These are phyloP conservation scores for Tetrapisispora namnaoensis DNA, from an alignment of 805 yeast genomes.

Conservation along the genomic window DNA sequence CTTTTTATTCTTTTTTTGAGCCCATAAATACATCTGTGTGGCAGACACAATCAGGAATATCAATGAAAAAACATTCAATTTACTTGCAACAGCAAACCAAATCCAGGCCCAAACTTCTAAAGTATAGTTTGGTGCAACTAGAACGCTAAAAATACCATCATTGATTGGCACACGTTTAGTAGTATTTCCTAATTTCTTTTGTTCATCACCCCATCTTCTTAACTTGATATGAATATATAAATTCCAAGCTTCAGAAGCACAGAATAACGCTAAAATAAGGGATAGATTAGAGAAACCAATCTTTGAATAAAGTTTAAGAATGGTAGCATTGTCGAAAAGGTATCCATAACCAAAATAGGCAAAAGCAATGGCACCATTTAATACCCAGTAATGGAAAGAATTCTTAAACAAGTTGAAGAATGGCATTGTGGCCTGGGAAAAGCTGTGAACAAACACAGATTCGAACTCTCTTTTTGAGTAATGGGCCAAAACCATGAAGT, in stretches of 20 bases:
- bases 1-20: slow-evolving; percentile 70
- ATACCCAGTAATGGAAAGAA: slow-evolving; percentile 85
- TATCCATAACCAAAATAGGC: slow-evolving; percentile 45
- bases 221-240: slow-evolving; percentile 61
- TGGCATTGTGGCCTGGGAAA: slow-evolving; percentile 91
- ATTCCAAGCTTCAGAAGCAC: slow-evolving; percentile 61
- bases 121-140: slow-evolving; percentile 91
- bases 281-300: slow-evolving; percentile 14
- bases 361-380: slow-evolving; percentile 56
- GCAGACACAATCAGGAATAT: slow-evolving; percentile 63
- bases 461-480: slow-evolving; percentile 84
- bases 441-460: slow-evolving; percentile 73
- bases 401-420: slow-evolving; percentile 77
- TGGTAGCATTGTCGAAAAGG: slow-evolving; percentile 10
- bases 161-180: slow-evolving; percentile 37
- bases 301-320: slow-evolving; percentile 10
- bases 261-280: slow-evolving; percentile 38
- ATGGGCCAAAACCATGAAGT: slow-evolving; percentile 53
- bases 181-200: slow-evolving; percentile 28
- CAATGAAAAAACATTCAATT: slow-evolving; percentile 68
- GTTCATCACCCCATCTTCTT: slow-evolving; percentile 36
- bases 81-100: slow-evolving; percentile 49
- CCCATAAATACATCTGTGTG: slow-evolving; percentile 87
- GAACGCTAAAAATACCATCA: slow-evolving; percentile 73
- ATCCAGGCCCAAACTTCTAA: slow-evolving; percentile 79